Conservation (phyloP, 192 early-diverging fungal genomes). For the Helicostylum pulchrum region DNA sequence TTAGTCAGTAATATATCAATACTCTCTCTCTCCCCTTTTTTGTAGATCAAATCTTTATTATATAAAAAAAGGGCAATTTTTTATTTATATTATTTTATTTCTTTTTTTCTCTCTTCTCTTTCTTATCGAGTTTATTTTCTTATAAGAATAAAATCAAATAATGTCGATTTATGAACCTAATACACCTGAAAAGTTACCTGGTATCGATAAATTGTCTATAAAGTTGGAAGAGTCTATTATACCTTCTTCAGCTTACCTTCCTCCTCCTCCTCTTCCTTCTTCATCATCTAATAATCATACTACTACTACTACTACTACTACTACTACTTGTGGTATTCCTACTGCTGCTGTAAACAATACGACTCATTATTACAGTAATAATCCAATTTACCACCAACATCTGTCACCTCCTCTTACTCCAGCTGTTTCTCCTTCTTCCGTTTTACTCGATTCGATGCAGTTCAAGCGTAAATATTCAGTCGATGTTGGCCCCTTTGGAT, state of each 20-base stretch:
- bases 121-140: background rate
- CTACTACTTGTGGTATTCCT: constrained; percentile 11
- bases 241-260: constrained; percentile 22
- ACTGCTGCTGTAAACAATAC: constrained; percentile 14
- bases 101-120: background rate
- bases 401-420: constrained; percentile 37
- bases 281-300: background rate
- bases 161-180: constrained; percentile 27
- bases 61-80: background rate
- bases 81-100: constrained; percentile 10
- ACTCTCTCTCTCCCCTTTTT: background rate
- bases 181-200: constrained; percentile 31
- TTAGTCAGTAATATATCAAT: background rate
- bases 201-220: constrained; percentile 25
- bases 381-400: constrained; percentile 10
- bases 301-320: constrained; percentile 10
- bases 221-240: constrained; percentile 22
- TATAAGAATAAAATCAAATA: background rate
- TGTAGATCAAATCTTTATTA: background rate
- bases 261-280: constrained; percentile 12
- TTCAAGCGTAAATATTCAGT: constrained; percentile 36
- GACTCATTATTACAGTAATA: background rate
- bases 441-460: constrained; percentile 26
- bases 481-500: constrained; percentile 33
- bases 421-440: constrained; percentile 33